phyloP scores from a whole-genome alignment of 2,329 filamentous ascomycete genomes.

The Biscogniauxia mediterranea region DNA sequence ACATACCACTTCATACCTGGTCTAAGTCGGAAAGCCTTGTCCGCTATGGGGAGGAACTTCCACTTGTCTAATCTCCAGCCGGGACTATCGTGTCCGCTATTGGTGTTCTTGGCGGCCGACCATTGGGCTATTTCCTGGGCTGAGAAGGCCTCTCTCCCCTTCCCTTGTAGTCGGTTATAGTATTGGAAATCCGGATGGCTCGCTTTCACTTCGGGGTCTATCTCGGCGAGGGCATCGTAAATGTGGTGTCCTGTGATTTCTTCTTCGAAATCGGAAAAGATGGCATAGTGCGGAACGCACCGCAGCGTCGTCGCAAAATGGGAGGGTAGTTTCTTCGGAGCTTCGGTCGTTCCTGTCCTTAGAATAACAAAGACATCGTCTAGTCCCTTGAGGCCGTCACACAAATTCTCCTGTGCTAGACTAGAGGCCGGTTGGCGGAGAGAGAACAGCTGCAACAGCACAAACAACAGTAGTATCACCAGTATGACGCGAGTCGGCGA shows the following conservation, averaged over 20 bases:
- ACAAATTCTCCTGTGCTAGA: slow-evolving; percentile 6
- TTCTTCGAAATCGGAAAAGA: slow-evolving; percentile 59
- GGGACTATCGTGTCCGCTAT: slow-evolving; percentile 40
- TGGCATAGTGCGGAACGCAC: slow-evolving; percentile 53
- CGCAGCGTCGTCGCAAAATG: slow-evolving; percentile 53
- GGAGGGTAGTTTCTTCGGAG: slow-evolving; percentile 51
- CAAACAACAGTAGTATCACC: slow-evolving; percentile 15
- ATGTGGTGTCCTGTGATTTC: slow-evolving; percentile 48
- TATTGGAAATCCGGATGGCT: slow-evolving; percentile 48
- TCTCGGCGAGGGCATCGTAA: slow-evolving; percentile 47
- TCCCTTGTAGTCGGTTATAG: slow-evolving; percentile 45
- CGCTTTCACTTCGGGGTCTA: slow-evolving; percentile 38
- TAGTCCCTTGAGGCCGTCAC: slow-evolving; percentile 35
- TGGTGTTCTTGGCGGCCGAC: slow-evolving; percentile 29
- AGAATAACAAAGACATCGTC: slow-evolving; percentile 55
- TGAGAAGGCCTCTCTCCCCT: slow-evolving; percentile 43
- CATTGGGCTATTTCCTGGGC: slow-evolving; percentile 28
- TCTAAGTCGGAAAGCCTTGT: slow-evolving; percentile 40
- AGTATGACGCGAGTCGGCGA: slow-evolving; percentile 15
- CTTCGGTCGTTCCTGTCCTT: slow-evolving; percentile 58
- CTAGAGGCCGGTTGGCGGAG: slow-evolving; percentile 15
- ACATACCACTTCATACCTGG: slow-evolving; percentile 56
- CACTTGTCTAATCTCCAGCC: slow-evolving; percentile 55
- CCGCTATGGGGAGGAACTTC: slow-evolving; percentile 56
- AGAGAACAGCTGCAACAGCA: slow-evolving; percentile 24